Percentiles rank a stretch among this genome's conserved stretches.
phyloP scores from a whole-genome alignment of 2,329 filamentous ascomycete genomes.

The Microcyclospora pomicola region DNA sequence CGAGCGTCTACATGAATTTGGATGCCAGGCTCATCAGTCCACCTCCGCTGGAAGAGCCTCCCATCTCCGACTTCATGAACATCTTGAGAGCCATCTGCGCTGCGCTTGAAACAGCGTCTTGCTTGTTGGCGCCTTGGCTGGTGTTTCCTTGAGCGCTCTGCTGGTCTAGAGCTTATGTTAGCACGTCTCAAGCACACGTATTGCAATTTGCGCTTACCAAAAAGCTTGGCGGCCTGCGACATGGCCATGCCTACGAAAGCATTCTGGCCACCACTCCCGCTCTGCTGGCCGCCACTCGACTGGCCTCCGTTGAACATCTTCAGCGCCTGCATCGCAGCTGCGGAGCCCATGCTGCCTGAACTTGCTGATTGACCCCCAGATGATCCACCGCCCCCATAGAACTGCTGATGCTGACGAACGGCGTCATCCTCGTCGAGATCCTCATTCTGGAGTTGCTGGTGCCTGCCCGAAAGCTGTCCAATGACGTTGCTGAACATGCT shows the following conservation, averaged over 20 bases:
- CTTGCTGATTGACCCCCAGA: conserved; percentile 33
- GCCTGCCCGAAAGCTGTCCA: conserved; percentile 40
- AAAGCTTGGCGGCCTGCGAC: conserved; percentile 71
- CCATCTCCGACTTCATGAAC: conserved; percentile 64
- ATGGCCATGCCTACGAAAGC: conserved; percentile 76
- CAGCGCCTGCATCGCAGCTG: conserved; percentile 68
- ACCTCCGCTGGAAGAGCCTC: conserved; percentile 32
- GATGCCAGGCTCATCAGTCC: conserved; percentile 44
- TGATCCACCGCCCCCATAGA: conserved; percentile 45
- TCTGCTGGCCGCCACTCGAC: conserved; percentile 20
- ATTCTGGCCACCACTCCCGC: conserved; percentile 44
- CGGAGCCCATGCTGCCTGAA: conserved; percentile 42
- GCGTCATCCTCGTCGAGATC: conserved; percentile 52
- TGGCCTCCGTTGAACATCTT: conserved; percentile 50
- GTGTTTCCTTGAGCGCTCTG: conserved; percentile 42
- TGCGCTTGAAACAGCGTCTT: conserved; percentile 63
- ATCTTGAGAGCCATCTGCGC: conserved; percentile 82
- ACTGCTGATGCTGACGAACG: conserved; percentile 60
- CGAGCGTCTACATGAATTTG: conserved; percentile 38
- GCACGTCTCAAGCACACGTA: background rate
- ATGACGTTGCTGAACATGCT: conserved; percentile 44
- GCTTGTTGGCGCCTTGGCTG: conserved; percentile 52
- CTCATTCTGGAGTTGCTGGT: conserved; percentile 35
- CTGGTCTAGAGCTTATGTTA: conserved; percentile 27
- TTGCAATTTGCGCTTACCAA: conserved; percentile 24